Evolutionary conservation across 768 basidiomycete species (phyloP).

Genomic region (Boletus vinaceobasis): DNA sequence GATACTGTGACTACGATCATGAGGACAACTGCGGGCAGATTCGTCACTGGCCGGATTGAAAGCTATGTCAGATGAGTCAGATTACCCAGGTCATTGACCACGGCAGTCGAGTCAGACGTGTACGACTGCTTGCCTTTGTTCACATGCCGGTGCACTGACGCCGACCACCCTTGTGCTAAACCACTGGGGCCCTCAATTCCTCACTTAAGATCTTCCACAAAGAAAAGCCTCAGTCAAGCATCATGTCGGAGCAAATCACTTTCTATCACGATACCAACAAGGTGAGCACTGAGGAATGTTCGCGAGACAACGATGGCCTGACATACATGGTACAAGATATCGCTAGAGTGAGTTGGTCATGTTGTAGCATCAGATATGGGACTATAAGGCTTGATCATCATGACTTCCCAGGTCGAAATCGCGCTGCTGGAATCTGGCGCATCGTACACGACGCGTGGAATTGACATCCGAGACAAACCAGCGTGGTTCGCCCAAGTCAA

Average conservation of each 20-base stretch:
- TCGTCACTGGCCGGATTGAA: too few relatives aligned
- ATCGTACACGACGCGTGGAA: constrained; percentile 46
- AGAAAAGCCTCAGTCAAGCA: not conserved
- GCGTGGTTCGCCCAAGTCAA: constrained; percentile 66
- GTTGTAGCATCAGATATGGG: not conserved
- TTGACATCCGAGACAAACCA: constrained; percentile 62
- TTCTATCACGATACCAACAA: constrained; percentile 36
- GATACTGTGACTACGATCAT: too few relatives aligned
- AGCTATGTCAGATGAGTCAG: too few relatives aligned
- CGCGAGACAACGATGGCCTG: not conserved
- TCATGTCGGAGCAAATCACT: constrained; percentile 33
- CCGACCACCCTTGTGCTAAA: not conserved
- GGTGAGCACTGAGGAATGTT: constrained; percentile 24
- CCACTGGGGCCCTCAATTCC: too few relatives aligned
- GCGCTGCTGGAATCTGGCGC: constrained; percentile 54
- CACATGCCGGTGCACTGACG: too few relatives aligned
- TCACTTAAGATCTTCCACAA: not conserved
- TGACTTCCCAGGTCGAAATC: constrained; percentile 46
- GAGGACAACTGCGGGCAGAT: too few relatives aligned
- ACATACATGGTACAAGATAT: constrained; percentile 36
- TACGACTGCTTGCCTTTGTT: too few relatives aligned
- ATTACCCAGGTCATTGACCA: too few relatives aligned
- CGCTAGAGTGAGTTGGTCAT: constrained; percentile 41
- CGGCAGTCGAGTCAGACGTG: too few relatives aligned
- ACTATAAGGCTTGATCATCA: not conserved